These are phyloP conservation scores for Neonectria sp. DNA, from an alignment of 2,329 filamentous ascomycete species.

Conservation along the genomic window DNA sequence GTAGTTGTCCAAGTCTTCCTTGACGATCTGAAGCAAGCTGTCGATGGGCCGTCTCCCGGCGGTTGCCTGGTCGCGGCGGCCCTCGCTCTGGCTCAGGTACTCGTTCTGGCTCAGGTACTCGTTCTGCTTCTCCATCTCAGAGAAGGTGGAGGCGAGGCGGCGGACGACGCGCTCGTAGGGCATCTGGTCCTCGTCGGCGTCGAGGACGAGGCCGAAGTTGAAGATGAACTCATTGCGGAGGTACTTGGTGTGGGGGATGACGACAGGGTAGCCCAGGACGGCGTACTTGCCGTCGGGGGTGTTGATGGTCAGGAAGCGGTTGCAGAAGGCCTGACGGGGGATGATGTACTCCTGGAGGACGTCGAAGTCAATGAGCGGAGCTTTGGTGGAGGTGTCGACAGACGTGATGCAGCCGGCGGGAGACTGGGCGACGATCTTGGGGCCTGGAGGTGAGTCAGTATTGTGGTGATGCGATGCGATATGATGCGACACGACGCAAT, in stretches of 20 bases:
- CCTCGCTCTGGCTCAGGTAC: slow-evolving; percentile 78
- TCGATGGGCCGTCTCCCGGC: slow-evolving; percentile 78
- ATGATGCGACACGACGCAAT: no score
- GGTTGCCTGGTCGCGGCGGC: slow-evolving; percentile 48
- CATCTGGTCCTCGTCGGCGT: slow-evolving; percentile 76
- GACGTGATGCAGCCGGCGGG: slow-evolving; percentile 74
- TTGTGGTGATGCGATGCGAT: background rate
- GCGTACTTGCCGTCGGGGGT: slow-evolving; percentile 79
- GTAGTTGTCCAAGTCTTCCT: slow-evolving; percentile 95
- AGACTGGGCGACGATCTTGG: slow-evolving; percentile 74
- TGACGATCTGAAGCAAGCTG: slow-evolving; percentile 84
- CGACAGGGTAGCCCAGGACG: slow-evolving; percentile 90
- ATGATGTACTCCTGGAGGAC: slow-evolving; percentile 94
- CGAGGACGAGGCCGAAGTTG: slow-evolving; percentile 92
- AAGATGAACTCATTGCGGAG: slow-evolving; percentile 98
- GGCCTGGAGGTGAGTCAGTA: slow-evolving; percentile 59
- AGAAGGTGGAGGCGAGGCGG: slow-evolving; percentile 87
- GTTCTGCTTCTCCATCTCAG: slow-evolving; percentile 92
- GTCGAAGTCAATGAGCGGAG: slow-evolving; percentile 86
- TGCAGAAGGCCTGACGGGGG: slow-evolving; percentile 94
- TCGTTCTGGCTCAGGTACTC: slow-evolving; percentile 82
- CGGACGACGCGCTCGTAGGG: slow-evolving; percentile 89
- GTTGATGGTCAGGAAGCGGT: slow-evolving; percentile 87
- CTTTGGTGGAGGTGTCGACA: slow-evolving; percentile 52
- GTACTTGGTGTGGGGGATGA: slow-evolving; percentile 86